phyloP scores from a whole-genome alignment of 306 rosid genomes.

The Pyrus betulifolia region DNA sequence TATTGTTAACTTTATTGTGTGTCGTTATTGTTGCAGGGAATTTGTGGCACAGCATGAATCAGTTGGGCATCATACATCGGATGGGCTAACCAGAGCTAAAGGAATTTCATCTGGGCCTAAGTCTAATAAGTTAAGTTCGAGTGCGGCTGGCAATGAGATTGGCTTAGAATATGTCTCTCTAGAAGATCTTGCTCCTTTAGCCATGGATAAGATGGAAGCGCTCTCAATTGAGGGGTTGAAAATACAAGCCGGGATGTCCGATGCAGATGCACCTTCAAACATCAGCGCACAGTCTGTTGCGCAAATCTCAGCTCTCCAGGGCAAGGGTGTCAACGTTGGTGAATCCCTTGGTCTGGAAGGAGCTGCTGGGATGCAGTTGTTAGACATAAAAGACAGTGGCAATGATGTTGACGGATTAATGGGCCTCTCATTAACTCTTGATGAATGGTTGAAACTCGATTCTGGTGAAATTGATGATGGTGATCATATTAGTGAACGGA shows the following conservation, averaged over 20 bases:
- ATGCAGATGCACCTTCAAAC: constrained; percentile 72
- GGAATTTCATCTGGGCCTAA: constrained; percentile 32
- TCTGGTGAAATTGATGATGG: constrained; percentile 81
- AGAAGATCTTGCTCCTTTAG: constrained; percentile 87
- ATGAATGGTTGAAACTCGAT: constrained; percentile 92
- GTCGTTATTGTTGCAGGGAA: constrained; percentile 41
- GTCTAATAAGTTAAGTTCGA: constrained; percentile 29
- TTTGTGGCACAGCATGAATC: constrained; percentile 35
- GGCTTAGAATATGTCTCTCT: constrained; percentile 60
- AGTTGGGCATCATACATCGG: constrained; percentile 25
- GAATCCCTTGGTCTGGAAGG: constrained; percentile 69
- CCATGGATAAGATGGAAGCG: constrained; percentile 88
- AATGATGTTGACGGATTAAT: constrained; percentile 63
- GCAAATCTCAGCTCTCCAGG: constrained; percentile 54
- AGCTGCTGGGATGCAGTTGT: constrained; percentile 69
- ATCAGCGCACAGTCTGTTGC: constrained; percentile 49
- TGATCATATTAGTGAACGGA: constrained; percentile 68
- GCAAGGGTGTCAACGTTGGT: constrained; percentile 39
- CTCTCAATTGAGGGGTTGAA: constrained; percentile 86
- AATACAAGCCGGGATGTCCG: constrained; percentile 83
- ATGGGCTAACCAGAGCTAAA: constrained; percentile 16
- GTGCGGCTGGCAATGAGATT: constrained; percentile 27
- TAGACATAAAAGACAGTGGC: constrained; percentile 45
- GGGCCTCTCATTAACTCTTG: constrained; percentile 74
- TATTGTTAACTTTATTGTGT: constrained; percentile 2